These are phyloP conservation scores for Nematodospora valgi DNA, from an alignment of 805 yeast species.

Conservation along the genomic window DNA sequence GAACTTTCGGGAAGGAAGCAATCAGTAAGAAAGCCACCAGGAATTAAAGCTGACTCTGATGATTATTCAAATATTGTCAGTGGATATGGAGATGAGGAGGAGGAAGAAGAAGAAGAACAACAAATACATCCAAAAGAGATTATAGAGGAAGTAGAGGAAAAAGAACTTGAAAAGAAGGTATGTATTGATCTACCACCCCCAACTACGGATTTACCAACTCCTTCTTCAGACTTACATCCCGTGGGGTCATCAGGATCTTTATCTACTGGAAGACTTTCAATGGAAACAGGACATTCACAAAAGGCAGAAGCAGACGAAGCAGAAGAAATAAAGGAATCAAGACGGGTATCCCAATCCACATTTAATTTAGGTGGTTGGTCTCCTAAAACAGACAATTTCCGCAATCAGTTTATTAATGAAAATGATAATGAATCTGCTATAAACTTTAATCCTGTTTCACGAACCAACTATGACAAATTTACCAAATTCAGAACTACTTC, in stretches of 20 bases:
- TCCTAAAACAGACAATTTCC: constrained; percentile 50
- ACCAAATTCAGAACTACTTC: constrained; percentile 16
- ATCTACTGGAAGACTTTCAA: constrained; percentile 25
- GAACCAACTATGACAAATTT: constrained; percentile 26
- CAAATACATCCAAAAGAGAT: not conserved
- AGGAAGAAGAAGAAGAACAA: not conserved
- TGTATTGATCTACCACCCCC: not conserved
- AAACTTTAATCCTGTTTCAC: constrained; percentile 20
- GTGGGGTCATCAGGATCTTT: constrained; percentile 26
- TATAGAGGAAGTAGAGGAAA: not conserved
- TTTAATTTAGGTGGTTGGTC: constrained; percentile 55
- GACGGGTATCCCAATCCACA: constrained; percentile 33
- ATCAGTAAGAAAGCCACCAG: constrained; percentile 38
- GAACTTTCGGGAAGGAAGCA: constrained; percentile 24
- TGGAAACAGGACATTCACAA: constrained; percentile 12
- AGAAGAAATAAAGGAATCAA: constrained; percentile 13
- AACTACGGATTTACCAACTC: not conserved
- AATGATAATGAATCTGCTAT: constrained; percentile 36
- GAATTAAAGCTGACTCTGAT: constrained; percentile 8
- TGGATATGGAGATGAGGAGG: constrained; percentile 1
- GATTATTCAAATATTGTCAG: constrained; percentile 6
- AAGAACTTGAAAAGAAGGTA: not conserved
- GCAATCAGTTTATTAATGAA: constrained; percentile 48
- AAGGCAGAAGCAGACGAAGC: constrained; percentile 4
- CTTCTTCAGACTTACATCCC: constrained; percentile 13